Percentiles rank a stretch among this genome's conserved stretches.
These are phyloP conservation scores for Aureobasidium mangrovei DNA, from an alignment of 2,329 filamentous ascomycete genomes.

Conservation along the genomic window DNA sequence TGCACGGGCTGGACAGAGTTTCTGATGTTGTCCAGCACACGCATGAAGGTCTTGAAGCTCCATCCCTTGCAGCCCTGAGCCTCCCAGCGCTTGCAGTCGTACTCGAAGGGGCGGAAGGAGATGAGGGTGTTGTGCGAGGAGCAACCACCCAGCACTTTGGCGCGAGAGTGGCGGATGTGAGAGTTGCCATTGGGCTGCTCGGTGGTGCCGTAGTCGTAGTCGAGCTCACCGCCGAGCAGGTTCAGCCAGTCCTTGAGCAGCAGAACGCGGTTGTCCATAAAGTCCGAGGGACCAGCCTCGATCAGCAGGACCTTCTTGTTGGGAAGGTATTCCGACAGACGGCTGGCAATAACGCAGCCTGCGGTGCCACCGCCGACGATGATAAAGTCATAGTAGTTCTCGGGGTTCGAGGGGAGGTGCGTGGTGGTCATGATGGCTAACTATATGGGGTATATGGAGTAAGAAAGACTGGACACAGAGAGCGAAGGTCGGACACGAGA, in stretches of 20 bases:
- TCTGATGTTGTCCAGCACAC: conserved; percentile 71
- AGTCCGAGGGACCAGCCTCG: conserved; percentile 84
- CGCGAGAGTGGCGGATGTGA: conserved; percentile 81
- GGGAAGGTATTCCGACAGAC: conserved; percentile 74
- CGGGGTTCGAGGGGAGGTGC: conserved; percentile 54
- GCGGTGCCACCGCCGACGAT: conserved; percentile 80
- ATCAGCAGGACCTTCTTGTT: conserved; percentile 73
- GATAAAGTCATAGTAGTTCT: conserved; percentile 70
- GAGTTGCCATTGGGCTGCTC: conserved; percentile 90
- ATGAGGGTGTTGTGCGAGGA: conserved; percentile 92
- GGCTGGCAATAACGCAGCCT: conserved; percentile 73
- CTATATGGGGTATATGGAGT: not conserved
- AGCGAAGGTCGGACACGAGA: not conserved
- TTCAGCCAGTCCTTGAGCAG: conserved; percentile 81
- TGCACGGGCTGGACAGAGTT: conserved; percentile 90
- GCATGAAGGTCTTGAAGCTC: conserved; percentile 77
- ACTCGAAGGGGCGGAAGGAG: conserved; percentile 83
- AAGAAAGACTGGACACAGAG: not conserved
- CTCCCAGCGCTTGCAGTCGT: conserved; percentile 80
- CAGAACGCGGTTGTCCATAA: conserved; percentile 76
- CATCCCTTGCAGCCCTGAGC: conserved; percentile 73
- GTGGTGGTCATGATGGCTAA: conserved; percentile 55
- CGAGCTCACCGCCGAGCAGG: conserved; percentile 75
- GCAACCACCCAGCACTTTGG: conserved; percentile 86
- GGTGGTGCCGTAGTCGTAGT: conserved; percentile 84